phyloP scores from a whole-genome alignment of 2,329 filamentous ascomycete genomes.

The Sclerotinia sclerotiorum region DNA sequence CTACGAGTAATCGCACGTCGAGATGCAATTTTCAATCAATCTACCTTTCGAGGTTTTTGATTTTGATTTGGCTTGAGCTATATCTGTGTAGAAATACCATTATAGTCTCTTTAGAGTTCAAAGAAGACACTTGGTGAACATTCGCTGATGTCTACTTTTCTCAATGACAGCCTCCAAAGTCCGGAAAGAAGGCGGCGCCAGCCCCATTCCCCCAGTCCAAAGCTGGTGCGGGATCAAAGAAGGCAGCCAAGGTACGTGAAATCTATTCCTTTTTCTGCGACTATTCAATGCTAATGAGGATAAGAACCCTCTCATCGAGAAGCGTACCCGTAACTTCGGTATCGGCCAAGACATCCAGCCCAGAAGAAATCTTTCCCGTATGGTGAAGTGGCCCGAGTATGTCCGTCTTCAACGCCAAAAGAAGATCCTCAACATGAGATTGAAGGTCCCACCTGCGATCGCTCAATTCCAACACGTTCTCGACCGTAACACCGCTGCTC shows the following conservation, averaged over 20 bases:
- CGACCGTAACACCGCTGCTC: slow-evolving; percentile 93
- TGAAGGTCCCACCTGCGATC: slow-evolving; percentile 97
- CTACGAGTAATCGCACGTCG: slow-evolving; percentile 44
- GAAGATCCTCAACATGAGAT: slow-evolving; percentile 96
- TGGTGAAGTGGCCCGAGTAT: slow-evolving; percentile 99
- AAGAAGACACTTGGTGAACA: slow-evolving; percentile 81
- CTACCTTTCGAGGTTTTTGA: slow-evolving; percentile 39
- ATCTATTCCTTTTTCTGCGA: slow-evolving; percentile 21
- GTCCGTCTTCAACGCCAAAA: slow-evolving; percentile 83
- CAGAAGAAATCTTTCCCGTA: slow-evolving; percentile 89
- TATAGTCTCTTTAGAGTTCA: slow-evolving; percentile 83
- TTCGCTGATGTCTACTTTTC: slow-evolving; percentile 97
- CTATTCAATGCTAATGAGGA: slow-evolving; percentile 28
- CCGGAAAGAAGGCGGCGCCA: slow-evolving; percentile 95
- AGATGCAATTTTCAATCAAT: slow-evolving; percentile 40
- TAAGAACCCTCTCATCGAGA: slow-evolving; percentile 99
- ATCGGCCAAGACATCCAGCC: slow-evolving; percentile 99
- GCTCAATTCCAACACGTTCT: slow-evolving; percentile 97
- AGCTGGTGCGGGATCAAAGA: slow-evolving; percentile 79
- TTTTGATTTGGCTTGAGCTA: slow-evolving; percentile 68
- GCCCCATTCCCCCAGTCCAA: slow-evolving; percentile 95
- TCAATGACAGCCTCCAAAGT: slow-evolving; percentile 99
- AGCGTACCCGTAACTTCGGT: slow-evolving; percentile 94
- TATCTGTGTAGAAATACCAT: slow-evolving; percentile 43
- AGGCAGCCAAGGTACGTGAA: slow-evolving; percentile 85